Evolutionary conservation across 345 rosid species (phyloP).

Genomic region (Noccaea caerulescens): DNA sequence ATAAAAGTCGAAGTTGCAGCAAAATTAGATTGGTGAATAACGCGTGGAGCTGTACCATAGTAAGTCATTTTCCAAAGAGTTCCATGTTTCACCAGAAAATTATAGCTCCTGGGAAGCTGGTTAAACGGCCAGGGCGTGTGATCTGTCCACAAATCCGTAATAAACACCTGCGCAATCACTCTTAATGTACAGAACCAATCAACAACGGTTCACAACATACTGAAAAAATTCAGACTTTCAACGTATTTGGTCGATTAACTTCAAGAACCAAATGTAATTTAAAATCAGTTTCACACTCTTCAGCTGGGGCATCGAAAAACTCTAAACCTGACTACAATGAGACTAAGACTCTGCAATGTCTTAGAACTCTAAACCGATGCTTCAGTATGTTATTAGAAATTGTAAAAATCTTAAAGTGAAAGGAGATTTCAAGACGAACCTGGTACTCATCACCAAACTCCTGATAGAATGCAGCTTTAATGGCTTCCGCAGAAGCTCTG

Average conservation of each 20-base stretch:
- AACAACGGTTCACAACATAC: slow-evolving; percentile 18
- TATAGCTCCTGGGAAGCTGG: slow-evolving; percentile 95
- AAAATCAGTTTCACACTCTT: background rate
- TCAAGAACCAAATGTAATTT: background rate
- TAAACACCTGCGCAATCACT: slow-evolving; percentile 78
- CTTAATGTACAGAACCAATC: slow-evolving; percentile 42
- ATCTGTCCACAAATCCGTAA: slow-evolving; percentile 97
- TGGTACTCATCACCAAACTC: slow-evolving; percentile 91
- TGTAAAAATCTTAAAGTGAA: background rate
- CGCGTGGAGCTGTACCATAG: slow-evolving; percentile 86
- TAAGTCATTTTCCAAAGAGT: slow-evolving; percentile 90
- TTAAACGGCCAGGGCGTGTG: slow-evolving; percentile 99
- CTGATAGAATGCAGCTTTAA: slow-evolving; percentile 79
- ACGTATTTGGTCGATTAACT: background rate
- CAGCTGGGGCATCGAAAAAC: slow-evolving; percentile 4
- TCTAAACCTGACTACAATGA: background rate
- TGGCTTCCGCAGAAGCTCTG: slow-evolving; percentile 98
- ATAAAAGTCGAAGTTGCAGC: slow-evolving; percentile 96
- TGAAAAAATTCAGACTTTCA: background rate
- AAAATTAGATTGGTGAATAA: slow-evolving; percentile 91
- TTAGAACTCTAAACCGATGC: background rate
- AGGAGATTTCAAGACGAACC: slow-evolving; percentile 52
- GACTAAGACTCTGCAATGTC: background rate
- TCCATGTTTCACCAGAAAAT: slow-evolving; percentile 93
- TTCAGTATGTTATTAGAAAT: too few species aligned